Evolutionary conservation across 306 rosid genomes (phyloP), one percentile per base, ranked within the genome.

Genomic region (Prosopis cineraria): DNA sequence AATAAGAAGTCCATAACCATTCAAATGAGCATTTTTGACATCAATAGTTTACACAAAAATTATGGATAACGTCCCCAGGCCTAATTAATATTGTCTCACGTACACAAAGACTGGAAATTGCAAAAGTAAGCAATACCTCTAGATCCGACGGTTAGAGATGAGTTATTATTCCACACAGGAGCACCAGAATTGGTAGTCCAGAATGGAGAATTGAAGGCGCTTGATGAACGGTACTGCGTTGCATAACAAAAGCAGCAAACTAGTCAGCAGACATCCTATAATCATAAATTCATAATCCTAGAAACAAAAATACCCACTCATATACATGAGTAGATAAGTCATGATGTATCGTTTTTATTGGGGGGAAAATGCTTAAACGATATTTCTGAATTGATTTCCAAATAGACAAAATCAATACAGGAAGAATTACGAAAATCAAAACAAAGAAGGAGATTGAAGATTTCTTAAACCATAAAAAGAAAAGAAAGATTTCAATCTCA

Each of bases 151-250:
- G 65, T 58, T 27, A 58, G 36, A 58, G 65, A 58, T 25, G 65
- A 58, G 65, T 58, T 58, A 27, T 58, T 58, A 13, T 58, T 58
- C 34, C 36, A 58, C 17, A 58, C 65, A 0, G 65, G 65, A 25
- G 65, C 65, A 27, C 65, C 65, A 27, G 65, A 58, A 58, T 29
- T 58, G 4, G 65, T 58, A 58, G 37, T 58, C 65, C 65, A 58
- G 36, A 58, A 58, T 7, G 65, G 65, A 58, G 65, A 58, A 58
- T 58, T 58, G 65, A 58, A 58, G 36, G 65, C 65, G 65, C 65
- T 58, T 58, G 65, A 27, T 27, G 65, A 36, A 0, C 65, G 65
- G 36, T 58, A 5, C 65, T 58, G 36, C n/a, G 27, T 6, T n/a
- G 1, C 34, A 58, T 58, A 13, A 33, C 40, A 34, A 34, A 64